Conservation (phyloP, 257 asterid genomes). For the Datura wrightii region DNA sequence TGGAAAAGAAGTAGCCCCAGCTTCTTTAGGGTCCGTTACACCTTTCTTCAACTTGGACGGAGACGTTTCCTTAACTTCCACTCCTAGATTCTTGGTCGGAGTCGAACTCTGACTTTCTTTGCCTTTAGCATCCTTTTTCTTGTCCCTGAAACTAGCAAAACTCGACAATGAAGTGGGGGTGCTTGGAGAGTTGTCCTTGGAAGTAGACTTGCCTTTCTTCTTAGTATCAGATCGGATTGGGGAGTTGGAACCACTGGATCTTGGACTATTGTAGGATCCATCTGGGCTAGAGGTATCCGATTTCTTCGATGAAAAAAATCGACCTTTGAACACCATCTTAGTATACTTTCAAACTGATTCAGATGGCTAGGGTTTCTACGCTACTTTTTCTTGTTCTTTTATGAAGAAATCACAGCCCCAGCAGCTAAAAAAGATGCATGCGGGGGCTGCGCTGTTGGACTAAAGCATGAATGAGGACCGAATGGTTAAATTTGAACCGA, state of each 20-base stretch:
- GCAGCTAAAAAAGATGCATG: constrained; percentile 36
- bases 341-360: no score
- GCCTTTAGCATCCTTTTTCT: constrained; percentile 52
- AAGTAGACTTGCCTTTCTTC: constrained; percentile 68
- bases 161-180: constrained; percentile 46
- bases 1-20: constrained; percentile 44
- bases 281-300: constrained; percentile 87
- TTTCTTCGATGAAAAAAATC: constrained; percentile 90
- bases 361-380: constrained; percentile 24
- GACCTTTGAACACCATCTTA: constrained; percentile 87
- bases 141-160: constrained; percentile 41
- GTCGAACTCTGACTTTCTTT: constrained; percentile 44
- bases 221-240: constrained; percentile 90
- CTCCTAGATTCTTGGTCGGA: constrained; percentile 41
- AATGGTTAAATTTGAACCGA: not conserved
- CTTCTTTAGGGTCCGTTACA: constrained; percentile 43
- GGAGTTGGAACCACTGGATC: constrained; percentile 85
- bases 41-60: constrained; percentile 53
- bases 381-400: not conserved
- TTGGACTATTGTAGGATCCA: constrained; percentile 88
- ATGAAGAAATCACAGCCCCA: constrained; percentile 28
- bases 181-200: constrained; percentile 63
- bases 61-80: constrained; percentile 40
- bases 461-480: constrained; percentile 26
- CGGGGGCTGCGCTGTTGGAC: constrained; percentile 41